Conservation (phyloP, 441 rosid genomes). For the Breynia disticha region DNA sequence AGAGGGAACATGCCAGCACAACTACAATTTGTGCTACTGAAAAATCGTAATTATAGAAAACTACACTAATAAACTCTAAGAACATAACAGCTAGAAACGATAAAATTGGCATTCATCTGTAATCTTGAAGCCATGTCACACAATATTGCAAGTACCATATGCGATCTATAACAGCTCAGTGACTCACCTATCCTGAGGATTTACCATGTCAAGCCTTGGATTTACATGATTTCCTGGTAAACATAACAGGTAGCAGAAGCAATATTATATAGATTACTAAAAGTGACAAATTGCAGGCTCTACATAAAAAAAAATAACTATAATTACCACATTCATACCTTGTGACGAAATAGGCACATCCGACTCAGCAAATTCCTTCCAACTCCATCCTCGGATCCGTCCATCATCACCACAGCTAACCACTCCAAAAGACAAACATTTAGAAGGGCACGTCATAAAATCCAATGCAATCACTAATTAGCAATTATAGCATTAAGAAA, state of each 20-base stretch:
- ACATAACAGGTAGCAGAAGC: background rate
- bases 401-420: slow-evolving; percentile 95
- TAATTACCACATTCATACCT: slow-evolving; percentile 28
- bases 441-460: too few relatives aligned
- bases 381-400: slow-evolving; percentile 76
- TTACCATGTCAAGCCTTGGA: slow-evolving; percentile 59
- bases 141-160: slow-evolving; percentile 4
- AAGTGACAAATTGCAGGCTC: background rate
- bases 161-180: slow-evolving; percentile 1
- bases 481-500: background rate
- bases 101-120: background rate
- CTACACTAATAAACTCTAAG: background rate
- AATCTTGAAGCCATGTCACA: background rate
- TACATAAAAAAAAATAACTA: too few relatives aligned
- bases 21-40: background rate
- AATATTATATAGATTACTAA: background rate
- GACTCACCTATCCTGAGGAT: slow-evolving; percentile 90
- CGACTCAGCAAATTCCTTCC: slow-evolving; percentile 49
- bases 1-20: too few relatives aligned
- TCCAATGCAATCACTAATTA: too few relatives aligned
- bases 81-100: background rate
- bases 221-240: slow-evolving; percentile 40
- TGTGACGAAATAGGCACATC: slow-evolving; percentile 30
- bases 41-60: background rate
- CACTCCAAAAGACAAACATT: too few relatives aligned